Evolutionary conservation across 2,329 filamentous ascomycete genomes (phyloP).

Genomic region (Penicillium sp.): DNA sequence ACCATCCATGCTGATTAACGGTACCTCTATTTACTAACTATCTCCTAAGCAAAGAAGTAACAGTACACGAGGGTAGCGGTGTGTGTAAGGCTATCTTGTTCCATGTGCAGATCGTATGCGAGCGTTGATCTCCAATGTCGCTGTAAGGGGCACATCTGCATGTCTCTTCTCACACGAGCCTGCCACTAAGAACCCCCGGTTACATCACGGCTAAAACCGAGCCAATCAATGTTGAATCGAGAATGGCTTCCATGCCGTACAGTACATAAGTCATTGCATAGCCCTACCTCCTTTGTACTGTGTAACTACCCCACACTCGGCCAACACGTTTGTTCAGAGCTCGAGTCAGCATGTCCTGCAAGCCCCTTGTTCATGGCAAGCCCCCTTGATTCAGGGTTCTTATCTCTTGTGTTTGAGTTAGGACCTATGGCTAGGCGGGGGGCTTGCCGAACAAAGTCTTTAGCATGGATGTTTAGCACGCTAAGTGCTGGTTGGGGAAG

Average conservation of each 20-base stretch:
- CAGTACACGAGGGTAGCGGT: neutral
- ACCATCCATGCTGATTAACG: neutral
- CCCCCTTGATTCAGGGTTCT: neutral
- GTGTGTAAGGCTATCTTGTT: neutral
- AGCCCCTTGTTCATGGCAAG: neutral
- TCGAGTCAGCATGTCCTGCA: neutral
- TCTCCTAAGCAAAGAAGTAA: neutral
- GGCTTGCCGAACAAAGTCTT: neutral
- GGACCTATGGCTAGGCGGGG: neutral
- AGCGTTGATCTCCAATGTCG: neutral
- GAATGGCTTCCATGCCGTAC: neutral
- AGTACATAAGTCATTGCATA: neutral
- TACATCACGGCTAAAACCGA: neutral
- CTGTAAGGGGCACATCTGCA: conserved; percentile 1
- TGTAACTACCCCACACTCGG: neutral
- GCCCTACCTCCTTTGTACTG: neutral
- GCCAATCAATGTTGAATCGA: neutral
- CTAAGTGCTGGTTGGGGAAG: neutral
- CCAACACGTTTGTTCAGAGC: neutral
- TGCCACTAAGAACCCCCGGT: neutral
- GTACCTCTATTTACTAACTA: neutral
- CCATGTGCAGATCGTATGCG: neutral
- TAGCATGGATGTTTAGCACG: too few relatives aligned
- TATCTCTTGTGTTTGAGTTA: neutral
- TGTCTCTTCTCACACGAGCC: neutral